A percentile compares a stretch with the other conserved stretches of the same genome.
Conservation (phyloP, 805 yeast species). For the Limtongia smithiae region DNA sequence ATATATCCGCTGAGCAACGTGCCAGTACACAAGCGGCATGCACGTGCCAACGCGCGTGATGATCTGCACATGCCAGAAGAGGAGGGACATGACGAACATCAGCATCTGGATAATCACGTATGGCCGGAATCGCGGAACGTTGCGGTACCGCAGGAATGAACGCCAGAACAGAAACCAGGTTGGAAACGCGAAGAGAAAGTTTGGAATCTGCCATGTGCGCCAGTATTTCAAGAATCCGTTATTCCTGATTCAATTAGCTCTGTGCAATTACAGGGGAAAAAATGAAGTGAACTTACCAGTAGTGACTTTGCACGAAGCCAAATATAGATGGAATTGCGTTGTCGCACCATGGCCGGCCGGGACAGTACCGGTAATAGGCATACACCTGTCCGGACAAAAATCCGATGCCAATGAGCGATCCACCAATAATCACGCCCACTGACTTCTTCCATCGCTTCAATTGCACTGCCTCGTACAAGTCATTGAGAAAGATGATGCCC, state of each 20-base stretch:
- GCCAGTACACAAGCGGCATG: constrained; percentile 75
- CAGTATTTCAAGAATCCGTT: constrained; percentile 79
- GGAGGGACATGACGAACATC: constrained; percentile 50
- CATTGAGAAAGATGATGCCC: constrained; percentile 64
- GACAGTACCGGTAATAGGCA: constrained; percentile 64
- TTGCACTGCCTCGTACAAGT: constrained; percentile 39
- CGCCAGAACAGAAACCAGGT: constrained; percentile 47
- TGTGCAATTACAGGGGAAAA: neutral
- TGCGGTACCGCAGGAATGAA: constrained; percentile 10
- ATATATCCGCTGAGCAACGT: constrained; percentile 45
- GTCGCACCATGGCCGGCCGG: constrained; percentile 79
- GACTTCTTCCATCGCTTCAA: constrained; percentile 2
- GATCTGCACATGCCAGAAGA: constrained; percentile 81
- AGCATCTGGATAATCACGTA: constrained; percentile 41
- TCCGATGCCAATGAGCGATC: constrained; percentile 49
- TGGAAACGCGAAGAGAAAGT: constrained; percentile 74
- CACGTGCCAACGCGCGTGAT: constrained; percentile 75
- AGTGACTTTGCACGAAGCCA: constrained; percentile 66
- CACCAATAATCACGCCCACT: constrained; percentile 46
- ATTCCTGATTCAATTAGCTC: constrained; percentile 33
- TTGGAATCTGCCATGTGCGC: constrained; percentile 76
- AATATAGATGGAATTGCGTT: constrained; percentile 56
- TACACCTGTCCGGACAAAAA: constrained; percentile 48
- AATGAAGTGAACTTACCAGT: constrained; percentile 53
- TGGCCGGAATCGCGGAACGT: constrained; percentile 36